These are phyloP conservation scores for Pythium rhizo-oryzae DNA, from an alignment of 352 stramenopile species.

Conservation along the genomic window DNA sequence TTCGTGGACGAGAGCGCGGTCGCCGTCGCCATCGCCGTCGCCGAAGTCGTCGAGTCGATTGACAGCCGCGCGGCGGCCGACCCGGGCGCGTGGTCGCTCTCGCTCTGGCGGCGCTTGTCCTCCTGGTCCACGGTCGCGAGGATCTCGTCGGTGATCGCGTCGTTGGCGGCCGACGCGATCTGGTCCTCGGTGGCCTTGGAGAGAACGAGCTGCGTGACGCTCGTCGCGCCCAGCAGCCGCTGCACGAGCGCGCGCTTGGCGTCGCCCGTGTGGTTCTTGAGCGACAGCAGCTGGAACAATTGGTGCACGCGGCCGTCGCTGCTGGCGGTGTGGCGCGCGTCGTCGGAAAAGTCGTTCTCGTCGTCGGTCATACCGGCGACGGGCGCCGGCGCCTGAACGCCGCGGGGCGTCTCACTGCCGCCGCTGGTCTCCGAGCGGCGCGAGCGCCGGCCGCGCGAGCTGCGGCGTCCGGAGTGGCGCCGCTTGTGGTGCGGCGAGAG, in stretches of 20 bases:
- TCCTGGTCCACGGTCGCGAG: conserved; percentile 64
- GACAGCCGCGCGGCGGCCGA: no score
- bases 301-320: conserved; percentile 42
- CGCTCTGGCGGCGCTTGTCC: conserved; percentile 38
- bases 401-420: conserved; percentile 5
- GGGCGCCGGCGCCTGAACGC: not conserved
- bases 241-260: conserved; percentile 57
- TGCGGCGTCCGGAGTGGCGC: conserved; percentile 3
- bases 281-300: conserved; percentile 62
- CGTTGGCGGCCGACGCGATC: conserved; percentile 69
- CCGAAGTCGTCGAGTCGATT: no score
- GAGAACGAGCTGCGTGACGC: conserved; percentile 64
- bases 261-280: conserved; percentile 58
- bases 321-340: conserved; percentile 30
- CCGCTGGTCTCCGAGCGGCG: conserved; percentile 16
- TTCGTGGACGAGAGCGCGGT: not conserved
- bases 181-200: conserved; percentile 68
- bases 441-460: conserved; percentile 22
- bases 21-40: conserved; percentile 15
- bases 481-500: not conserved
- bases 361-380: conserved; percentile 21
- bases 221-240: conserved; percentile 54
- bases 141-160: conserved; percentile 77
- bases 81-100: not conserved
- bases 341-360: conserved; percentile 20